These are phyloP conservation scores for Eremothecium cymbalariae DNA, from an alignment of 1,139 yeast species.

Conservation along the genomic window DNA sequence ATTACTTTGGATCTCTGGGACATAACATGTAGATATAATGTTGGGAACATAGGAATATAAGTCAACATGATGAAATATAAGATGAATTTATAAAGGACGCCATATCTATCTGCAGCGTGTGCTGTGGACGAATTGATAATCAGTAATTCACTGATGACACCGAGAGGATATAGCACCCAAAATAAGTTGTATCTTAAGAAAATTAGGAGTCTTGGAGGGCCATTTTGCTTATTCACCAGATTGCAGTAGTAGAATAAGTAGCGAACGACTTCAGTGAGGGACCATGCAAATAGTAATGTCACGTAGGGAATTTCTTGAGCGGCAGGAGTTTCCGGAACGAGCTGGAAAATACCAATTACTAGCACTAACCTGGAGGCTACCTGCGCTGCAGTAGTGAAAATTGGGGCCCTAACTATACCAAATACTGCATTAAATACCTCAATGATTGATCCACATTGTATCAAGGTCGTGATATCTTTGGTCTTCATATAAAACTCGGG, in stretches of 20 bases:
- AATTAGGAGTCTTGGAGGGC: conserved; percentile 49
- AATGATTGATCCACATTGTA: conserved; percentile 77
- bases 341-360: conserved; percentile 73
- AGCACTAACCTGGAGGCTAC: conserved; percentile 76
- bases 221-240: conserved; percentile 37
- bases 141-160: conserved; percentile 75
- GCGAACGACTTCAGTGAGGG: conserved; percentile 79
- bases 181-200: conserved; percentile 80
- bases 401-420: conserved; percentile 79
- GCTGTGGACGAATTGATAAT: conserved; percentile 62
- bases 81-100: conserved; percentile 46
- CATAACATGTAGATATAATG: conserved; percentile 81
- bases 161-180: conserved; percentile 77
- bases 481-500: conserved; percentile 55
- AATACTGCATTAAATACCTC: conserved; percentile 72
- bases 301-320: conserved; percentile 48
- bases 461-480: conserved; percentile 48
- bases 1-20: conserved; percentile 71
- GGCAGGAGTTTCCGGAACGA: conserved; percentile 60
- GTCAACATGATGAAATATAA: conserved; percentile 52
- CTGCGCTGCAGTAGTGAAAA: conserved; percentile 76
- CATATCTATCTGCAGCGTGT: conserved; percentile 48
- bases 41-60: conserved; percentile 82
- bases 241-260: conserved; percentile 77
- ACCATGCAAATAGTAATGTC: conserved; percentile 78